Percentiles rank a stretch among this genome's conserved stretches.
Evolutionary conservation across 768 basidiomycete species (phyloP).

Genomic region (Kwoniella bestiolae): DNA sequence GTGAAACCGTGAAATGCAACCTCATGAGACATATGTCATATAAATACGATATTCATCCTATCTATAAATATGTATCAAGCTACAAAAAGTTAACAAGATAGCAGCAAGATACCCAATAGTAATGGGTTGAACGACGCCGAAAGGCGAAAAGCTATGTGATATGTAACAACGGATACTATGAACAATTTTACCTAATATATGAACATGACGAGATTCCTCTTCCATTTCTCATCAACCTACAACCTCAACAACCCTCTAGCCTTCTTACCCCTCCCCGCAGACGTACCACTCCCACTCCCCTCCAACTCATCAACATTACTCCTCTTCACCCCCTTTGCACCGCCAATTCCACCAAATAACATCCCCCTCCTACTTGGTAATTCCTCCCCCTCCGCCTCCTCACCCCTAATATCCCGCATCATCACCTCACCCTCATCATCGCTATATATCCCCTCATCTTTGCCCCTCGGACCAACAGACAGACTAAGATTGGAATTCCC

Average conservation of each 20-base stretch:
- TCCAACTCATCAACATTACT: not conserved
- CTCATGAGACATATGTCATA: not conserved
- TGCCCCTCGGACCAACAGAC: not conserved
- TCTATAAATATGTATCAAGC: not conserved
- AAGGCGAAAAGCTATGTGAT: not conserved
- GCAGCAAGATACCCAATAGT: not conserved
- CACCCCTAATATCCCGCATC: slow-evolving; percentile 8
- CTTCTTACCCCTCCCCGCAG: slow-evolving; percentile 9
- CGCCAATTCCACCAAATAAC: slow-evolving; percentile 14
- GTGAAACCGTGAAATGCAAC: too few species aligned
- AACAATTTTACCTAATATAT: not conserved
- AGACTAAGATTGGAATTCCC: not conserved
- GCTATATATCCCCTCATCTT: slow-evolving; percentile 15
- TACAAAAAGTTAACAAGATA: not conserved
- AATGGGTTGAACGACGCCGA: not conserved
- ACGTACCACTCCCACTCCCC: not conserved
- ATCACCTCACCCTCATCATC: slow-evolving; percentile 25
- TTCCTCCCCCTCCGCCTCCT: slow-evolving; percentile 3
- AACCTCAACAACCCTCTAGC: slow-evolving; percentile 17
- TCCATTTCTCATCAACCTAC: not conserved
- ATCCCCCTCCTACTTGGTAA: slow-evolving; percentile 23
- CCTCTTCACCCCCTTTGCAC: slow-evolving; percentile 12
- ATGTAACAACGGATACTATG: not conserved
- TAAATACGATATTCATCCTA: not conserved
- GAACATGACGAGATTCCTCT: slow-evolving; percentile 1